Conservation (phyloP, 2,329 filamentous ascomycete genomes). For the Fusarium setosum region DNA sequence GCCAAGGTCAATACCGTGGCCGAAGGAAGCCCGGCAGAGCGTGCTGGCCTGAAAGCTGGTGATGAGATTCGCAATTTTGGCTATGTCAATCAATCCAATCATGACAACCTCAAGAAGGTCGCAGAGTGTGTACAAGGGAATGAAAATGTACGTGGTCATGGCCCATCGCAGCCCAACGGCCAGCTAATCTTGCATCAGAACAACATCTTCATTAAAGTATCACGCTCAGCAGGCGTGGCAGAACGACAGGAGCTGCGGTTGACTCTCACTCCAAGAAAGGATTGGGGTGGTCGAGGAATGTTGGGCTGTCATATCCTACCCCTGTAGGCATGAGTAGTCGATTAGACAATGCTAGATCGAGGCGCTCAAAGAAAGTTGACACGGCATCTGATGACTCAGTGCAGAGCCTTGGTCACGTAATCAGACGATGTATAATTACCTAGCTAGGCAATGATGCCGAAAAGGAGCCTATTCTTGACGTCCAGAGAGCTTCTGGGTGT, state of each 20-base stretch:
- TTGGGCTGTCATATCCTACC: slow-evolving; percentile 92
- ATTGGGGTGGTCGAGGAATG: slow-evolving; percentile 92
- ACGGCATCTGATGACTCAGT: neutral
- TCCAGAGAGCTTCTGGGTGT: neutral
- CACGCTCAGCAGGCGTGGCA: slow-evolving; percentile 57
- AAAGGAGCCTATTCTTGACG: neutral
- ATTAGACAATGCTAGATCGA: neutral
- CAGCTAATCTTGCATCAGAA: slow-evolving; percentile 61
- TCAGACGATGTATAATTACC: neutral
- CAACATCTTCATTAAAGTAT: slow-evolving; percentile 76
- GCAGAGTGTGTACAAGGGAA: slow-evolving; percentile 91
- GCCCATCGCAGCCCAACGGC: neutral
- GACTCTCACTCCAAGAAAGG: slow-evolving; percentile 77
- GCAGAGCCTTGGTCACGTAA: neutral
- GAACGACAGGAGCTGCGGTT: slow-evolving; percentile 71
- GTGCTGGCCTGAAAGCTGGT: slow-evolving; percentile 82
- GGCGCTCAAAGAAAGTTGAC: neutral
- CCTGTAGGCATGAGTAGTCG: slow-evolving; percentile 59
- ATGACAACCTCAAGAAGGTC: slow-evolving; percentile 86
- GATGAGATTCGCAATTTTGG: slow-evolving; percentile 90
- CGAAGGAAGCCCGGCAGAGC: slow-evolving; percentile 80
- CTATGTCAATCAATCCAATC: slow-evolving; percentile 83
- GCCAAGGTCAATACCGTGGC: slow-evolving; percentile 91
- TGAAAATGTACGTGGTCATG: slow-evolving; percentile 77
- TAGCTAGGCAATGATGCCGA: neutral